Evolutionary conservation across 2,329 filamentous ascomycete species (phyloP), one percentile per base, ranked within the genome.

Genomic region (Microdochium bolleyi): DNA sequence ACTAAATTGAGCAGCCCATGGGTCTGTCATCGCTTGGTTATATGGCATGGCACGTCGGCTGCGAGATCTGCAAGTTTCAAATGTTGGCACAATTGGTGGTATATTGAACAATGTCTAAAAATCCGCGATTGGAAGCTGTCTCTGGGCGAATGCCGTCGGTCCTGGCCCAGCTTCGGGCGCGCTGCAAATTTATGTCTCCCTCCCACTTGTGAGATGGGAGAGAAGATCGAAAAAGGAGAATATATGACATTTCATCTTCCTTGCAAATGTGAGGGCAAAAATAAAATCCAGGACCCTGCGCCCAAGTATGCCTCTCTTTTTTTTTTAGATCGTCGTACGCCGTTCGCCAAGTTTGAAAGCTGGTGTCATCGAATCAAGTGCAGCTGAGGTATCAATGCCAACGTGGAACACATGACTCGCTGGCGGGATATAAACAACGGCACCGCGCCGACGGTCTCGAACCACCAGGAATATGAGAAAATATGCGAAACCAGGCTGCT

Each of bases 281-380:
- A n/a, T n/a, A 49, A 48, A 49, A 27, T 24, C 22, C 46, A 24
- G 27, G 19, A 37, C 24, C 46, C 37, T 30, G 52, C 46, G 54
- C 51, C 54, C 30, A 46, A 37, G 19, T 56, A 62, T 62, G 58
- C 61, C 57, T 60, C 57, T 69, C 66, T 68, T 65, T 62, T 38
- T 34, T n/a, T n/a, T 58, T 67, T 49, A 27, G 22, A 30, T 49
- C 24, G 25, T 68, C 64, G 65, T 72, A 67, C 70, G 69, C 70
- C 70, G 62, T 71, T 71, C 70, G 68, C 70, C 69, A 61, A 59
- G 57, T 64, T 61, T 61, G 27, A 49, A 48, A 30, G 25, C 30
- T 24, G 30, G 21, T 38, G 49, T 37, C 13, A 16, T 27, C 19
- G 48, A 49, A 34, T 30, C 24, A 49, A 49, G 24, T 34, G n/a